A percentile compares a stretch with the other conserved stretches of the same genome.
Conservation (phyloP, 805 yeast species). For the Pichia paraexigua region DNA sequence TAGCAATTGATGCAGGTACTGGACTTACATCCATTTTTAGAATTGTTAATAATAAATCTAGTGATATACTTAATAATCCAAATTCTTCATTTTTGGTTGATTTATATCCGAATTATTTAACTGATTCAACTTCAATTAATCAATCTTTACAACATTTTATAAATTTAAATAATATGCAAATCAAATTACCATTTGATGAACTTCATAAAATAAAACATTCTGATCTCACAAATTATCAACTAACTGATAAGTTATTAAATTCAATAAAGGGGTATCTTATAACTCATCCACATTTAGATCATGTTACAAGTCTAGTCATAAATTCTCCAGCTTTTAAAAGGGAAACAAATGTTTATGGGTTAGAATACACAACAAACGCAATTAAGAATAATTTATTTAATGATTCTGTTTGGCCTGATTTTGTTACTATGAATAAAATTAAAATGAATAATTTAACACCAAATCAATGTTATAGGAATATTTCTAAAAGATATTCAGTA, state of each 20-base stretch:
- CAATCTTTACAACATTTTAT: neutral
- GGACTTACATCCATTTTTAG: constrained; percentile 53
- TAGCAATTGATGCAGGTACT: constrained; percentile 76
- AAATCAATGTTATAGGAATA: neutral
- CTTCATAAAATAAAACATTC: neutral
- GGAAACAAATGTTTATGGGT: constrained; percentile 44
- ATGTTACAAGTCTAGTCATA: constrained; percentile 56
- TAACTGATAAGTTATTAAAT: constrained; percentile 23
- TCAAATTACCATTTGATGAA: neutral
- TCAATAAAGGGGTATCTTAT: constrained; percentile 41
- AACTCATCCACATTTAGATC: constrained; percentile 85
- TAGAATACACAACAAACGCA: constrained; percentile 42
- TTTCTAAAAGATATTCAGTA: constrained; percentile 31
- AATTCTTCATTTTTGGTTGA: constrained; percentile 9
- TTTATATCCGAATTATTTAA: constrained; percentile 11
- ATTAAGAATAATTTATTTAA: constrained; percentile 58
- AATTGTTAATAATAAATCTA: constrained; percentile 8
- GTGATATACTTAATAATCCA: constrained; percentile 2
- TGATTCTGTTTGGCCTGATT: constrained; percentile 73
- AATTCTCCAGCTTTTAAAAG: constrained; percentile 53
- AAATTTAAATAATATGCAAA: neutral
- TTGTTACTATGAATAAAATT: constrained; percentile 30
- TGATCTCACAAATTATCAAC: neutral
- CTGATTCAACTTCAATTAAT: neutral
- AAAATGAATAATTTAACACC: constrained; percentile 18